Base-by-base conservation (phyloP, 768 basidiomycete species). In the Suillus subaureus region DNA sequence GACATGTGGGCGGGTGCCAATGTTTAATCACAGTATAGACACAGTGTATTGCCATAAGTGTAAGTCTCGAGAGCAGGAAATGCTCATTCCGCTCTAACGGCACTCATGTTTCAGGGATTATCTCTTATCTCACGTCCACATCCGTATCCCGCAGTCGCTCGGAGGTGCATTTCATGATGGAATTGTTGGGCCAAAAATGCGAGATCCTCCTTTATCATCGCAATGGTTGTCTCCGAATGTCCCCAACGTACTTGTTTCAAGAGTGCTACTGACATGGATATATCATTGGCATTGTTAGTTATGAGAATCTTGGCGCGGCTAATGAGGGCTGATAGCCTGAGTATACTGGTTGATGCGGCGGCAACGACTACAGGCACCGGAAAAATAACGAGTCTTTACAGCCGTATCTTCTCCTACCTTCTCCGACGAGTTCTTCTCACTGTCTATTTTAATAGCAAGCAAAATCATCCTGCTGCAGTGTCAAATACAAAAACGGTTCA, bases 341-440 rank as follows among this genome's bases (percentile, higher is more conserved):
- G 49, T 51, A 28, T 54, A 51, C 26, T 28, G 49, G 23, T 26
- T 51, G 23, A 54, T 62, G 66, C 63, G 67, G 67, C 64, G 62
- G 69, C 60, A 68, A 64, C 33, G 49, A 39, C 61, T 71, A 68
- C 72, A 77, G 68, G 61, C 62, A 37, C 74, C 71, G 73, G 70
- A 15, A 70, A 63, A 49, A 43, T 55, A 58, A 52, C 56, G 9
- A 63, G 51, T 40, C 35, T 26, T 61, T 64, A 56, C 51, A 66
- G 52, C 39, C 55, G 63, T 65, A 51, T 55, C 35, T 55, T 35
- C 51, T 28, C 49, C 23, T 52, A 52, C 26, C 71, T 66, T 61
- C 61, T 52, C 68, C 63, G 66, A 64, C n/a, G 39, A 12, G 33
- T 37, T n/a, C 13, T 72, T 77, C 76, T 64, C 76, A 76, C 67